Base-by-base conservation (phyloP, 163 green algal genomes). In the Scenedesmus sp. region DNA sequence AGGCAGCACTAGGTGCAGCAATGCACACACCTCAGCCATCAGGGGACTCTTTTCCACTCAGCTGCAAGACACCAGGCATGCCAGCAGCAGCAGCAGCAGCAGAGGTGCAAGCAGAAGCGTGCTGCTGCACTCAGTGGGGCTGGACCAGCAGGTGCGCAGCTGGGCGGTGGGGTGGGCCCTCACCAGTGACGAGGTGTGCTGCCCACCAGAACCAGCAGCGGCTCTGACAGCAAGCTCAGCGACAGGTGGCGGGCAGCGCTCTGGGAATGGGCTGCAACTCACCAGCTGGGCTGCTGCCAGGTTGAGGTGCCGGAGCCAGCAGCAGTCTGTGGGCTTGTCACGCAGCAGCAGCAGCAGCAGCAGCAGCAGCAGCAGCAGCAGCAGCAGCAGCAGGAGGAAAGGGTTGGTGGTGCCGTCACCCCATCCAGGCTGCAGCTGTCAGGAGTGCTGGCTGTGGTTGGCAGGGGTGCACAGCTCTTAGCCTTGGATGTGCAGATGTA, bases 11-110 rank as follows among this genome's bases (percentile, higher is more conserved):
- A 49, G n/a, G 18, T 33, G 37, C 22, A 35, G 30, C 12, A 84
- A 90, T 73, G 85, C 85, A 4, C 85, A 90, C 40, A 33, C 68
- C 2, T 90, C 85, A 72, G 73, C 65, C 16, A 73, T 90, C 44
- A 68, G 70, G n/a, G 85, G 85, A 13, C n/a, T 90, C 12, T 13
- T 46, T n/a, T 30, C n/a, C 30, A n/a, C 49, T 15, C 46, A 42
- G 42, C 49, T 44, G 51, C 51, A 49, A 15, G 10, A 46, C 5
- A 30, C n/a, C 49, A 46, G 24, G 49, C n/a, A 44, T n/a, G 44
- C 15, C n/a, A 80, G 35, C 56, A 61, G 10, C 13, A 35, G 33
- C 30, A 85, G 79, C 79, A 85, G 79, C 44, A 37, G 42, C 43
- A 1, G 79, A n/a, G 61, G 44, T n/a, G 22, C 2, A 20, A 3